Percentiles rank a stretch among this genome's conserved stretches.
Conservation (phyloP, 2,329 filamentous ascomycete genomes). For the Grosmannia penicillata region DNA sequence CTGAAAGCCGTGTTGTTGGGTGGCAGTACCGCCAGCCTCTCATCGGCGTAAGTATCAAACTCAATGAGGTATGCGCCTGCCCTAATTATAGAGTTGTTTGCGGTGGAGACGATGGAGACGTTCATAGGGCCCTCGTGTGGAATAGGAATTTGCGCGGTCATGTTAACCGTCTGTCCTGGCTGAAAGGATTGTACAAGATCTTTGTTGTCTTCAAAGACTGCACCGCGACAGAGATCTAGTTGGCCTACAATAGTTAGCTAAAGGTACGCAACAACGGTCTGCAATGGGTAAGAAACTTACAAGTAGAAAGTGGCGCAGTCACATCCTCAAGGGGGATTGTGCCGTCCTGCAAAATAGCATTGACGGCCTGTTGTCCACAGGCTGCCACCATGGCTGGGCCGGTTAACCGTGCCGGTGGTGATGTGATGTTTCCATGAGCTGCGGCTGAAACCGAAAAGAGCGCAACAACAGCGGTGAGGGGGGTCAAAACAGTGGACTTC, state of each 20-base stretch:
- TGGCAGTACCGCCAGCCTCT: constrained; percentile 19
- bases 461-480: constrained; percentile 8
- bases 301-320: constrained; percentile 10
- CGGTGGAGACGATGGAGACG: constrained; percentile 41
- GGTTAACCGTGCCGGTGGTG: constrained; percentile 24
- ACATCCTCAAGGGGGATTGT: constrained; percentile 21
- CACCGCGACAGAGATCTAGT: constrained; percentile 31
- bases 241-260: constrained; percentile 16
- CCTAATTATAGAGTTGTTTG: constrained; percentile 31
- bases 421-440: constrained; percentile 28
- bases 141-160: constrained; percentile 25
- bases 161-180: constrained; percentile 26
- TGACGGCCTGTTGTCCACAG: constrained; percentile 27
- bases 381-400: constrained; percentile 26
- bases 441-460: constrained; percentile 17
- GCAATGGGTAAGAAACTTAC: constrained; percentile 15
- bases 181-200: constrained; percentile 26
- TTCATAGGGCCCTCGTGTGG: constrained; percentile 33
- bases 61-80: constrained; percentile 33
- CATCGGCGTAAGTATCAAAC: constrained; percentile 40
- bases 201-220: constrained; percentile 28
- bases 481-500: constrained; percentile 6
- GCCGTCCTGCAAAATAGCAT: constrained; percentile 19
- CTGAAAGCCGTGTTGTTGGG: constrained; percentile 29
- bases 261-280: too few species aligned